Percentiles rank a stretch among this genome's conserved stretches.
Conservation (phyloP, 2,329 filamentous ascomycete species). For the Fusarium kyushuense region DNA sequence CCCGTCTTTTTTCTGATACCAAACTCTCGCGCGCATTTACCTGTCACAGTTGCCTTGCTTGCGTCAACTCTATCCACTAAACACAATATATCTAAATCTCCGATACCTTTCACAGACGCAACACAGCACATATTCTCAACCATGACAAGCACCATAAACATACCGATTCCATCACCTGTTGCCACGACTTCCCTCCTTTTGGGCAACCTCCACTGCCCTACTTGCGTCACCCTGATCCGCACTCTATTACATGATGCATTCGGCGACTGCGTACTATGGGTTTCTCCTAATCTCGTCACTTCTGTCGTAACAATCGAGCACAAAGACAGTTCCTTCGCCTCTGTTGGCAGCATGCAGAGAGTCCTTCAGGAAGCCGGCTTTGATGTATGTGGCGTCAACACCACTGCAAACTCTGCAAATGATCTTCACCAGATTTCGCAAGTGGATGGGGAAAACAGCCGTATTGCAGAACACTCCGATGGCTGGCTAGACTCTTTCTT, state of each 20-base stretch:
- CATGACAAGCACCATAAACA: slow-evolving; percentile 35
- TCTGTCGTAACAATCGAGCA: slow-evolving; percentile 75
- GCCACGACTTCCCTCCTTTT: slow-evolving; percentile 73
- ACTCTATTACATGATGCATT: slow-evolving; percentile 64
- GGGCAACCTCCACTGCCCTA: slow-evolving; percentile 82
- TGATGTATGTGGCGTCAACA: slow-evolving; percentile 65
- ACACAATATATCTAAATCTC: not conserved
- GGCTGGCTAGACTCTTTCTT: slow-evolving; percentile 50
- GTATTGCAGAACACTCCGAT: slow-evolving; percentile 31
- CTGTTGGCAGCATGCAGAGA: slow-evolving; percentile 58
- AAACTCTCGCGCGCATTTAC: not conserved
- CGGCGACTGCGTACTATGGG: slow-evolving; percentile 63
- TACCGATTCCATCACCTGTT: slow-evolving; percentile 44
- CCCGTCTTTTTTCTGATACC: not conserved
- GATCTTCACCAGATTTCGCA: slow-evolving; percentile 45
- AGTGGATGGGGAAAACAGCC: slow-evolving; percentile 44
- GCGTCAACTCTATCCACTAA: slow-evolving; percentile 15
- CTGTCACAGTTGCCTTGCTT: not conserved
- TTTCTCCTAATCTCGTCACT: slow-evolving; percentile 78
- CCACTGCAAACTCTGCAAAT: slow-evolving; percentile 51
- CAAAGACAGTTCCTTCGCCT: slow-evolving; percentile 55
- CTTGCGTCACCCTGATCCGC: slow-evolving; percentile 76
- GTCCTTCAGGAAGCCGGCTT: slow-evolving; percentile 70
- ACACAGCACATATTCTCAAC: not conserved
- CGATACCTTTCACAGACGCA: not conserved